Evolutionary conservation across 352 stramenopile species (phyloP), one percentile per base, ranked within the genome.

Genomic region (Peronospora belbahrii): DNA sequence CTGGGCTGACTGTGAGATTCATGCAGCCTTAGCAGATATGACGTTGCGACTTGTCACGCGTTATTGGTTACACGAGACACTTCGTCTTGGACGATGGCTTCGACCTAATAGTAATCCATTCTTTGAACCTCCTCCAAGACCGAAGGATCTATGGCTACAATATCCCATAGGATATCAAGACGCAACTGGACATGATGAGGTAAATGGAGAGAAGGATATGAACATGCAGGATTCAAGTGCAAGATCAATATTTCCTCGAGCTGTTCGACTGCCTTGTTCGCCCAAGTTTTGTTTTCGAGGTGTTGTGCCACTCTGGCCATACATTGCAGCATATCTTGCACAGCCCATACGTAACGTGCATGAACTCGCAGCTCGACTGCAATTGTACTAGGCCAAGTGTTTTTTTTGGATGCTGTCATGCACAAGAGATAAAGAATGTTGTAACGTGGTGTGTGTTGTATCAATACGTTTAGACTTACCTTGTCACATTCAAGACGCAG

Each of bases 261-360:
- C 23, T 2, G 56, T 69, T 35, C 48, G 43, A 22, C 25, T 88
- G 15, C 79, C 79, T 2, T 86, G 57, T 35, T 83, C 75, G 8
- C 59, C 63, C 17, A 25, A 22, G 14, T 68, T 61, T 35, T 15
- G 45, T 1, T 73, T 59, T 17, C 31, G 49, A 30, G 42, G 60
- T 2, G 22, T 62, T 24, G 67, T 90, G 32, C 79, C 79, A 31
- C 31, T 83, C n/a, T 90, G 79, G 79, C 79, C 79, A 2, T 90
- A 88, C 41, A 49, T 75, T 25, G 54, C 79, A 9, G 62, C 63
- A 6, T 67, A 70, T 17, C 22, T 90, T 28, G 49, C 49, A 2
- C 45, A 62, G 13, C 75, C 75, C 2, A 83, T 85, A 27, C 43
- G 15, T 2, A 59, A 63, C 19, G 41, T 60, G 1, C 34, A 51